Base-by-base conservation (phyloP, 208 protist genomes). In the Trypanosoma caninum region DNA sequence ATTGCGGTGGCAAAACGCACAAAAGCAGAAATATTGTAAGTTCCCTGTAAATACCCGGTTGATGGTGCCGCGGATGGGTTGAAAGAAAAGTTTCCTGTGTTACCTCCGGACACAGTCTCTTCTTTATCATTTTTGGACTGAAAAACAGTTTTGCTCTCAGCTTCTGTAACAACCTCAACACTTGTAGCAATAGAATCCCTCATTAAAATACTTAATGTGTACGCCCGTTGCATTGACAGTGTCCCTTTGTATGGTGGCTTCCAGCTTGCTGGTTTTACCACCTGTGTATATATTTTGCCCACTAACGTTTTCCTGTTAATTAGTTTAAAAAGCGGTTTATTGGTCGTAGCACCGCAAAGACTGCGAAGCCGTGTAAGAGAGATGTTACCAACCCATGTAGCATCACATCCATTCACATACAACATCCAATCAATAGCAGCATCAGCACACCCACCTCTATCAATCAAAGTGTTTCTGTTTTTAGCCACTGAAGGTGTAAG, bases 391-490 rank as follows among this genome's bases (percentile, higher is more conserved):
- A 90, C 82, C 84, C 86, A 95, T 23, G 86, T 93, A 1, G 82
- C 84, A 62, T 89, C 85, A 69, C 89, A 95, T 67, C 78, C 77
- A 63, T 91, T 89, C 20, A 95, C 70, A 64, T 81, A 88, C 38
- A 95, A 60, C 52, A 59, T 83, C 89, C 89, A 95, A 37, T 81
- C 60, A 59, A 93, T 76, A 9, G 65, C 66, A 6, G 63, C 41
- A 5, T 51, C 61, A 14, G 42, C 25, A 41, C 57, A 59, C 45
- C 66, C 72, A 34, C 23, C 30, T 11, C 37, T 20, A 27, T 33
- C 14, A 25, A n/a, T 45, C 3, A 10, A 13, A 25, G 42, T 25
- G 25, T 33, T 42, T 18, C 67, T 65, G 23, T 48, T 18, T 5
- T 28, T 46, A 66, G 78, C 63, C n/a, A n/a, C n/a, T n/a, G n/a